Evolutionary conservation across 2,329 filamentous ascomycete species (phyloP), one percentile per base, ranked within the genome.

Genomic region (Pseudogymnoascus sp.): DNA sequence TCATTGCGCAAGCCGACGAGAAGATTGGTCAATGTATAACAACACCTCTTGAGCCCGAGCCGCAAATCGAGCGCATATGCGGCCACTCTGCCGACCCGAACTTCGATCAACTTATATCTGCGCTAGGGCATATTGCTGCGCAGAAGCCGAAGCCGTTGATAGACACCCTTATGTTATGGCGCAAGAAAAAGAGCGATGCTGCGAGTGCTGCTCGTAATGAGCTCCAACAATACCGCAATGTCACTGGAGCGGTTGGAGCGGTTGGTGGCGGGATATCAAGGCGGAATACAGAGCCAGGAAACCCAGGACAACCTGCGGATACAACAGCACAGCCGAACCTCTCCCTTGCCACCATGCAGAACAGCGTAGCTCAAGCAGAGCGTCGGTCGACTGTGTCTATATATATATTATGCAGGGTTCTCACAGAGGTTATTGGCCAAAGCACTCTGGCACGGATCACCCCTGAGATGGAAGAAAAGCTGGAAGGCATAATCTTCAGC

Each of bases 101-200:
- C 10, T 99, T 99, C 73, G 95, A 99, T 75, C 93, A 98, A 76
- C 85, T 96, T 70, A 96, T 99, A 67, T 87, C 88, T 28, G 95
- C 96, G 14, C 82, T 99, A 40, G 95, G 95, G 3, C 93, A 98
- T 73, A 96, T 99, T 71, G 91, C 93, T 61, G 90, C 91, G 64
- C 89, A 93, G 68, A 96, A 96, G 72, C 96, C 96, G 4, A 98
- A 96, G 73, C 90, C 92, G 4, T 78, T 99, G 61, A 97, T 99
- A 71, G 95, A 99, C 75, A 93, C 91, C 19, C 92, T 99, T 75
- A 99, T 99, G 91, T 84, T 96, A 33, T 99, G 95, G 95, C 87
- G 95, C 63, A 98, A 97, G 76, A 90, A 86, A 67, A 98, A 98
- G 78, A 96, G 92, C 67, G 93, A 98, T 75, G 87, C 89, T 22